Evolutionary conservation across 306 rosid species (phyloP).

Genomic region (Sicyos baderoa): DNA sequence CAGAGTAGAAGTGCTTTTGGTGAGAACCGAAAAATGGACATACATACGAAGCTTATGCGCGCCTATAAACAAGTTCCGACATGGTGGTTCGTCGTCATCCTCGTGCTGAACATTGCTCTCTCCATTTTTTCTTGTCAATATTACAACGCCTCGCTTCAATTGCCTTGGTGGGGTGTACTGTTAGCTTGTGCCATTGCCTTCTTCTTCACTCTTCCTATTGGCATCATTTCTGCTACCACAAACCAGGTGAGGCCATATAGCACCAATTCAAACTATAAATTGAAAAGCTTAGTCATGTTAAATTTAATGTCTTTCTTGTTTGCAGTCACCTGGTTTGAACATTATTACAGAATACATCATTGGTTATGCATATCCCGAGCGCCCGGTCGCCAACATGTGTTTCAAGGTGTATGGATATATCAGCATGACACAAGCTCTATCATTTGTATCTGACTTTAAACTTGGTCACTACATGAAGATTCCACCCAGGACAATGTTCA

Average conservation of each 20-base stretch:
- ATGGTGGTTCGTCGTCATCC: constrained; percentile 63
- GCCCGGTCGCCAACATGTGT: constrained; percentile 93
- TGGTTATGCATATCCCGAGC: constrained; percentile 78
- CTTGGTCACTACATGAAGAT: constrained; percentile 96
- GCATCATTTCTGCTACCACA: constrained; percentile 67
- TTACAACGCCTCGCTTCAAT: constrained; percentile 57
- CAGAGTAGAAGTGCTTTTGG: constrained; percentile 49
- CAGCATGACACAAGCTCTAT: constrained; percentile 71
- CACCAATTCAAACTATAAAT: not conserved
- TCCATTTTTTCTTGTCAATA: constrained; percentile 39
- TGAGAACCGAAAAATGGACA: constrained; percentile 34
- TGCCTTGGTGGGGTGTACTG: constrained; percentile 89
- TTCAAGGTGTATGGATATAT: constrained; percentile 92
- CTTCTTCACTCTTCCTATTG: constrained; percentile 58
- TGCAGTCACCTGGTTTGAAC: constrained; percentile 72
- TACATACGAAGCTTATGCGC: constrained; percentile 66
- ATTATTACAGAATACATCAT: constrained; percentile 75
- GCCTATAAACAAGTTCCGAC: constrained; percentile 51
- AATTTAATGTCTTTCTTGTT: constrained; percentile 16
- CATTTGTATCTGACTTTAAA: constrained; percentile 62
- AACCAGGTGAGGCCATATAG: constrained; percentile 49
- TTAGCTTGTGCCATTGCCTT: constrained; percentile 62
- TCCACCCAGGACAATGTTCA: constrained; percentile 87
- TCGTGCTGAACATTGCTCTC: constrained; percentile 47
- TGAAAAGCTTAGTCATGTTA: not conserved